These are phyloP conservation scores for Lanmaoa rubissima DNA, from an alignment of 768 basidiomycete species.

Conservation along the genomic window DNA sequence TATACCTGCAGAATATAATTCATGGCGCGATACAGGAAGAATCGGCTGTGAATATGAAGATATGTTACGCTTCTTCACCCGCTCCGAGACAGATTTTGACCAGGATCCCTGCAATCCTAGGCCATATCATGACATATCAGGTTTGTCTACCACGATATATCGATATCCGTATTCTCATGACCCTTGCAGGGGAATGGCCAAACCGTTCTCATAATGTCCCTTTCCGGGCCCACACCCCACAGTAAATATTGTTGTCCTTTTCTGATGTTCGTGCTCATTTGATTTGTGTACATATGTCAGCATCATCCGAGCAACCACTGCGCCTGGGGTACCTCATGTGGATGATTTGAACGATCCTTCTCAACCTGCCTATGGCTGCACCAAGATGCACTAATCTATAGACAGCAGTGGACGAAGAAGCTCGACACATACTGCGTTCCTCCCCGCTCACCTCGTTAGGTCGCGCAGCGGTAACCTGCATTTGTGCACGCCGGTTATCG, in stretches of 20 bases:
- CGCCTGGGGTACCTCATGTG: neutral
- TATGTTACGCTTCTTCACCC: constrained; percentile 34
- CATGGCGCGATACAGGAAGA: constrained; percentile 29
- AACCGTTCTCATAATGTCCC: neutral
- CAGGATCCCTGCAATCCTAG: neutral
- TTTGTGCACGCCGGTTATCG: constrained; percentile 9
- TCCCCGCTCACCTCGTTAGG: constrained; percentile 6
- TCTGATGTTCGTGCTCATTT: neutral
- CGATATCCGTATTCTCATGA: neutral
- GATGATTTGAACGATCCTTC: neutral
- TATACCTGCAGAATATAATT: constrained; percentile 32
- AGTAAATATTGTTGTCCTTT: neutral
- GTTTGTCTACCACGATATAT: neutral
- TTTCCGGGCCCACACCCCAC: neutral
- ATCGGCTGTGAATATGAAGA: constrained; percentile 37
- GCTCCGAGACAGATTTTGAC: constrained; percentile 27
- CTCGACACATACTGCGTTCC: constrained; percentile 14
- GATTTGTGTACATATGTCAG: neutral
- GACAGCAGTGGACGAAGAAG: constrained; percentile 7
- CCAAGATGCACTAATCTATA: constrained; percentile 1
- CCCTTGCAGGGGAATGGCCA: neutral
- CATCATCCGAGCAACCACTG: neutral
- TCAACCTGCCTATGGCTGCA: neutral
- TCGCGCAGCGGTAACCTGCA: constrained; percentile 6
- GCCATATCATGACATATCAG: neutral